Conservation (phyloP, 2,329 filamentous ascomycete species). For the Pseudocercospora macadamiae region DNA sequence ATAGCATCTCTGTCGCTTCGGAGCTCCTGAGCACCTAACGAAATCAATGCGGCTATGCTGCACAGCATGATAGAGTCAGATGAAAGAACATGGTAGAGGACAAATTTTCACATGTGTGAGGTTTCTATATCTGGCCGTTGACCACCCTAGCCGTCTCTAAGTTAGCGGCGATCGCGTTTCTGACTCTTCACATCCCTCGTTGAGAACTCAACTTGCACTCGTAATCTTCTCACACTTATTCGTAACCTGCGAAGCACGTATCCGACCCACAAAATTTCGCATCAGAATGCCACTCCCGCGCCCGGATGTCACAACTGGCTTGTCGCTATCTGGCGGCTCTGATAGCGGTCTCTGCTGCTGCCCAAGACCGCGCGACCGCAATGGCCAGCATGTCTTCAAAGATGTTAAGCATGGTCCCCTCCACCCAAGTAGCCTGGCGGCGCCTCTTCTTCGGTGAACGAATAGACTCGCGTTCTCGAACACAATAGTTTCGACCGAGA, state of each 20-base stretch:
- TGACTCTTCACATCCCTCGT: slow-evolving; percentile 1
- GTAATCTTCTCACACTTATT: slow-evolving; percentile 2
- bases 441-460: slow-evolving; percentile 19
- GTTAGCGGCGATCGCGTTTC: not conserved
- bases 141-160: not conserved
- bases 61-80: not conserved
- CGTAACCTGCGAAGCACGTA: not conserved
- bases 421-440: too few species aligned
- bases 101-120: not conserved
- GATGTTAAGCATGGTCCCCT: not conserved
- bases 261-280: not conserved
- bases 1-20: too few species aligned
- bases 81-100: not conserved
- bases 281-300: not conserved
- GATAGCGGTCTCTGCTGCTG: not conserved
- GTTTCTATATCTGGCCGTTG: not conserved
- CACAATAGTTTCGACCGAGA: not conserved
- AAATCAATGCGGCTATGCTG: not conserved
- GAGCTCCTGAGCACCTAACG: too few species aligned
- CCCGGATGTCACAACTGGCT: not conserved
- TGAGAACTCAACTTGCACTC: not conserved
- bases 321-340: not conserved
- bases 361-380: not conserved
- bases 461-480: slow-evolving; percentile 20
- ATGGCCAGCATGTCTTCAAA: slow-evolving; percentile 7